Evolutionary conservation across 148 eudicot species (phyloP).

Genomic region (Rhododendron ovatum): DNA sequence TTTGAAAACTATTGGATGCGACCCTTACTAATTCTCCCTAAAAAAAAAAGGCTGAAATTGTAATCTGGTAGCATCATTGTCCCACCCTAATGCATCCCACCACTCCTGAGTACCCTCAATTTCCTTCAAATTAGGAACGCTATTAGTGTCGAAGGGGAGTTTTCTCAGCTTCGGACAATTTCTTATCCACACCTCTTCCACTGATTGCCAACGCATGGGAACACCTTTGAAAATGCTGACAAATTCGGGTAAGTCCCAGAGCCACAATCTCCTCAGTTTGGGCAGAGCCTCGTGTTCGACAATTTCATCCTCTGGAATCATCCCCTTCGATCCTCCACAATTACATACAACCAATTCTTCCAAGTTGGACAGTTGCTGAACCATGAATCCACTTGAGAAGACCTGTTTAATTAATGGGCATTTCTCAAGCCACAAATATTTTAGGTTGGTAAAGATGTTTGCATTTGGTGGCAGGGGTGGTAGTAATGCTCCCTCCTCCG

Average conservation of each 20-base stretch:
- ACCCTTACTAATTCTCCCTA: no score
- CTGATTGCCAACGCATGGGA: no score
- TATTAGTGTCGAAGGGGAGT: background rate
- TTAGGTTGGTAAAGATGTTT: background rate
- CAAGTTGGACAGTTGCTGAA: background rate
- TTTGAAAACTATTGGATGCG: no score
- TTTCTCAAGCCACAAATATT: fast-evolving
- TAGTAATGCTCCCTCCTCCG: background rate
- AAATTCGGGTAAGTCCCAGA: no score
- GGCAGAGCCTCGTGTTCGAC: no score
- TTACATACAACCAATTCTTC: background rate
- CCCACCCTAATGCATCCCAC: background rate
- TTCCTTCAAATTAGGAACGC: background rate
- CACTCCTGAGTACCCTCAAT: background rate
- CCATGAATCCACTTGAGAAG: background rate
- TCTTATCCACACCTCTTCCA: no score
- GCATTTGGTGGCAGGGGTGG: background rate
- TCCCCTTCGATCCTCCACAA: background rate
- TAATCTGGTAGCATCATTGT: background rate
- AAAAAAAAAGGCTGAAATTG: background rate
- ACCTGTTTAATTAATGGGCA: background rate
- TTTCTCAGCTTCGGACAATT: background rate
- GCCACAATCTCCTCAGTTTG: no score
- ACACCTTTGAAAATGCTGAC: no score
- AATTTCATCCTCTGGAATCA: background rate